A percentile compares a stretch with the other conserved stretches of the same genome.
Conservation (phyloP, 2,329 filamentous ascomycete species). For the Aspergillus sp. region DNA sequence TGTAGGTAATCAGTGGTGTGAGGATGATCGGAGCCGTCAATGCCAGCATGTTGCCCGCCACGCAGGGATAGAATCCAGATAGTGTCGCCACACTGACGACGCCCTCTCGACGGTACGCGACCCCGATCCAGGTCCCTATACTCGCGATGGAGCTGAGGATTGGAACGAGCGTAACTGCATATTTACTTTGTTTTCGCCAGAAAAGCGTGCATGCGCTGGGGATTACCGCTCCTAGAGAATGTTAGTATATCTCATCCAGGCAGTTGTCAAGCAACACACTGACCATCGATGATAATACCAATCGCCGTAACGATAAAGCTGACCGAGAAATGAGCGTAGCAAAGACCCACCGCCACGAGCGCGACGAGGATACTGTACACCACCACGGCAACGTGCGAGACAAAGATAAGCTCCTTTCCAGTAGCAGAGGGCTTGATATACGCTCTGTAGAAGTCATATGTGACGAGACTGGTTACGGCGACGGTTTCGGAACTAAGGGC, state of each 20-base stretch:
- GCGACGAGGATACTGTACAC: conserved; percentile 35
- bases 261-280: background rate
- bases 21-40: background rate
- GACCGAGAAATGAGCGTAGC: conserved; percentile 33
- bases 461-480: conserved; percentile 15
- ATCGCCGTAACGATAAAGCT: conserved; percentile 26
- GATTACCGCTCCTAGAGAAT: conserved; percentile 26
- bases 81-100: conserved; percentile 34
- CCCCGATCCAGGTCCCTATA: conserved; percentile 39
- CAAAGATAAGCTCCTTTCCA: conserved; percentile 25
- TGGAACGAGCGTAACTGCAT: conserved; percentile 28
- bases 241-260: background rate
- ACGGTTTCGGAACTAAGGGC: conserved; percentile 22
- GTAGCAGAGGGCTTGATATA: conserved; percentile 34
- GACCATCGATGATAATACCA: conserved; percentile 27
- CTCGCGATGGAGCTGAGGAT: conserved; percentile 25
- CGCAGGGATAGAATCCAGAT: background rate
- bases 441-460: conserved; percentile 36
- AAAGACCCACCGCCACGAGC: conserved; percentile 15
- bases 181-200: conserved; percentile 33
- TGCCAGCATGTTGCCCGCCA: background rate
- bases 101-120: conserved; percentile 38
- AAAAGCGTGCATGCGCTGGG: conserved; percentile 36
- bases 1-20: background rate
- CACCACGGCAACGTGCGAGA: conserved; percentile 28